Conservation (phyloP, 805 yeast genomes). For the Groenewaldozyma tartarivorans region DNA sequence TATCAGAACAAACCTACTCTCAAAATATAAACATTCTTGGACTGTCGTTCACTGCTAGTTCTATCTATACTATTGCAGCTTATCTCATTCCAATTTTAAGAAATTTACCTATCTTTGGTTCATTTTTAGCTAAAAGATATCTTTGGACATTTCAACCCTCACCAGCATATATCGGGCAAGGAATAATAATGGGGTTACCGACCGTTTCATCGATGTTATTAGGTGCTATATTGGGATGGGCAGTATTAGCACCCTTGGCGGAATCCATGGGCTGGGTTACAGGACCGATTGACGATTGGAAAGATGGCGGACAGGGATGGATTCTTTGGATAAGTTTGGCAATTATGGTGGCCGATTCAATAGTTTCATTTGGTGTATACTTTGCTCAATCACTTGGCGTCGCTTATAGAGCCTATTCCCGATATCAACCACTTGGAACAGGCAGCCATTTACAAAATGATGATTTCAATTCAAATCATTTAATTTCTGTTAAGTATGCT, state of each 20-base stretch:
- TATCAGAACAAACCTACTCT: constrained; percentile 18
- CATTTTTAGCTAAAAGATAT: constrained; percentile 46
- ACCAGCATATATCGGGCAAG: constrained; percentile 96
- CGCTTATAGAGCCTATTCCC: not conserved
- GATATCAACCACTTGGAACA: not conserved
- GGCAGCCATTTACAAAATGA: not conserved
- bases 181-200: constrained; percentile 92
- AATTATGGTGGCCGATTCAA: constrained; percentile 87
- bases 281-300: constrained; percentile 87
- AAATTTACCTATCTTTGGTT: constrained; percentile 70
- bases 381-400: constrained; percentile 24
- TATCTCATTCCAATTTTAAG: constrained; percentile 66
- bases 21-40: constrained; percentile 53
- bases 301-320: constrained; percentile 94
- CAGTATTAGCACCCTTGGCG: constrained; percentile 72
- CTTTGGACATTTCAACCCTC: constrained; percentile 90
- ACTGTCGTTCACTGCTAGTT: constrained; percentile 56
- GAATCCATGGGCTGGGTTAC: constrained; percentile 73
- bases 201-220: constrained; percentile 85
- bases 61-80: constrained; percentile 60
- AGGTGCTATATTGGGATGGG: constrained; percentile 92
- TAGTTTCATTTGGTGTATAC: constrained; percentile 66
- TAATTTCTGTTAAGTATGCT: constrained; percentile 43
- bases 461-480: constrained; percentile 9
- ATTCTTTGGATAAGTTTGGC: constrained; percentile 88